Percentiles rank a stretch among this genome's conserved stretches.
Conservation (phyloP, 192 early-diverging fungal genomes). For the Coemansia sp. region DNA sequence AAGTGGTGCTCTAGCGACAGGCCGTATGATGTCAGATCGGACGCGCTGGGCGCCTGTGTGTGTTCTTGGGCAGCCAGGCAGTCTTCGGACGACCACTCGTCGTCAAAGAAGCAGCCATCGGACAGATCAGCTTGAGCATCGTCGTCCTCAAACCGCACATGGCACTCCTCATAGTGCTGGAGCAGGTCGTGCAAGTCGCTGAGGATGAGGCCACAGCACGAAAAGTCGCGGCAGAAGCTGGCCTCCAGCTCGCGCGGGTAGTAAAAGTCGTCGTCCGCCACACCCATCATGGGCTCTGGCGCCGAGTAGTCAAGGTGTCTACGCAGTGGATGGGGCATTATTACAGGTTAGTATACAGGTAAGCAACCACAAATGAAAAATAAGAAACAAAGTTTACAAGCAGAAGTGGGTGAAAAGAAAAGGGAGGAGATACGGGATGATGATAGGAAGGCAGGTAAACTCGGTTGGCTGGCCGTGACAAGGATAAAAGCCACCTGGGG, state of each 20-base stretch:
- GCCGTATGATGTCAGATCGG: constrained; percentile 42
- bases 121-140: constrained; percentile 55
- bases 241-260: constrained; percentile 78
- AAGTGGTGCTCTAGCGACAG: constrained; percentile 51
- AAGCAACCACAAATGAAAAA: background rate
- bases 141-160: constrained; percentile 86
- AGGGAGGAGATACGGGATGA: constrained; percentile 2
- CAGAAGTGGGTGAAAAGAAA: constrained; percentile 1
- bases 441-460: background rate
- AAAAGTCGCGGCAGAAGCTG: constrained; percentile 92
- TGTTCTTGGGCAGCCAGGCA: constrained; percentile 12
- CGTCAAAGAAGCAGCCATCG: constrained; percentile 51
- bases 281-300: constrained; percentile 16
- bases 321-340: constrained; percentile 4
- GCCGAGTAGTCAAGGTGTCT: constrained; percentile 11
- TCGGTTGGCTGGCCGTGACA: background rate
- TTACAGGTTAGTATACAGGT: constrained; percentile 9
- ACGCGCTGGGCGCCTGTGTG: background rate
- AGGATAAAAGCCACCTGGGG: constrained; percentile 1
- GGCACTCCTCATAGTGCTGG: constrained; percentile 95
- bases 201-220: constrained; percentile 88
- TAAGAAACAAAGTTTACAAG: background rate
- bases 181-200: constrained; percentile 91
- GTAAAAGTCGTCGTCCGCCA: constrained; percentile 51
- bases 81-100: constrained; percentile 48